Percentiles rank a stretch among this genome's conserved stretches.
Evolutionary conservation across 108 stramenopile genomes (phyloP).

Genomic region (Thalassiosira profunda): DNA sequence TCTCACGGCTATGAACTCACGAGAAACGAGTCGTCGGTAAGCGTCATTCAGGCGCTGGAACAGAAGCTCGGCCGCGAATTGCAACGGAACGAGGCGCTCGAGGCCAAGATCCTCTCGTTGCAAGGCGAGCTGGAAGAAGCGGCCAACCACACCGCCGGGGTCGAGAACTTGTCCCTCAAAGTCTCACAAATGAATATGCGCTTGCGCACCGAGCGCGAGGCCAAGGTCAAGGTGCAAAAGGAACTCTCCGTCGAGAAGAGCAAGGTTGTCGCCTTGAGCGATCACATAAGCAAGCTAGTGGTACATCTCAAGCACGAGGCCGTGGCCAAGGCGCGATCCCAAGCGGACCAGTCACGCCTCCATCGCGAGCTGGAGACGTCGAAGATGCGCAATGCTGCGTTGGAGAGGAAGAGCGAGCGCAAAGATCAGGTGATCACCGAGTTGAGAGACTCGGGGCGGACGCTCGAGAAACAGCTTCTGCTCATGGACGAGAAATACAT

Average conservation of each 20-base stretch:
- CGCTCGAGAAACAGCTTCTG: slow-evolving; percentile 77
- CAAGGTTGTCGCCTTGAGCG: slow-evolving; percentile 59
- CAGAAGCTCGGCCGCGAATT: slow-evolving; percentile 4
- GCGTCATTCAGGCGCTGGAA: slow-evolving; percentile 19
- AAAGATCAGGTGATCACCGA: slow-evolving; percentile 64
- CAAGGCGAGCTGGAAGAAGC: slow-evolving; percentile 23
- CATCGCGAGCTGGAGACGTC: slow-evolving; percentile 43
- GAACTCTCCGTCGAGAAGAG: slow-evolving; percentile 24
- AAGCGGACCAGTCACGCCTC: slow-evolving; percentile 46
- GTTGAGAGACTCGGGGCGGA: slow-evolving; percentile 66
- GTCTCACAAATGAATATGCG: slow-evolving; percentile 8
- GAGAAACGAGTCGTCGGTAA: slow-evolving; percentile 15
- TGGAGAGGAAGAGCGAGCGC: slow-evolving; percentile 48
- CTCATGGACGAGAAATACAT: slow-evolving; percentile 85
- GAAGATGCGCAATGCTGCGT: slow-evolving; percentile 33
- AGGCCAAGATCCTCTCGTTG: slow-evolving; percentile 11
- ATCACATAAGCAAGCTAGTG: slow-evolving; percentile 85
- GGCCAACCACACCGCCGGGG: slow-evolving; percentile 1
- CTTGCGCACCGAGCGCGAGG: slow-evolving; percentile 13
- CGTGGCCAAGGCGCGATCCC: slow-evolving; percentile 56
- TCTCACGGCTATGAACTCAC: neutral
- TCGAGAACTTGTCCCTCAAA: slow-evolving; percentile 9
- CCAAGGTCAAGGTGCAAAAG: slow-evolving; percentile 19
- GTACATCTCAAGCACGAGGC: slow-evolving; percentile 81
- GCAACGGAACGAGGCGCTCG: slow-evolving; percentile 8